A percentile compares a stretch with the other conserved stretches of the same genome.
Conservation (phyloP, 371 early-diverging fungal species). For the Actinomucor elegans region DNA sequence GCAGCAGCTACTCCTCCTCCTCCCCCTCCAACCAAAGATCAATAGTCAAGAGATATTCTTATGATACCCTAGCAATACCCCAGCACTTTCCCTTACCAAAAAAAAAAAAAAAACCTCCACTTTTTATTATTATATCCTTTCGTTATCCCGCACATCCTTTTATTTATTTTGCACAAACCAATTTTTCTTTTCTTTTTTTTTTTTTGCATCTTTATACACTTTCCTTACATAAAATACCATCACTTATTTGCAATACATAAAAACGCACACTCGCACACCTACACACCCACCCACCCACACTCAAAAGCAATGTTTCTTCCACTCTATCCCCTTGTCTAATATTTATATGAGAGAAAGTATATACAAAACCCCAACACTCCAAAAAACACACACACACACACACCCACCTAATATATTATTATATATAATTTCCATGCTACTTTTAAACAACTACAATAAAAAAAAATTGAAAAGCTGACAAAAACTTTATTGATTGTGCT, state of each 20-base stretch:
- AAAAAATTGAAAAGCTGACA: no score
- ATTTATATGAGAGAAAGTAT: not conserved
- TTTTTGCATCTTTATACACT: not conserved
- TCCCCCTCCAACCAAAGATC: not conserved
- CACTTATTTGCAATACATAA: not conserved
- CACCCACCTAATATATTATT: no score
- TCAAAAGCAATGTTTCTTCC: not conserved
- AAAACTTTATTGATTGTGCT: no score
- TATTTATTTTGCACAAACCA: not conserved
- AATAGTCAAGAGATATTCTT: not conserved
- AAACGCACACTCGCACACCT: not conserved
- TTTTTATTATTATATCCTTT: not conserved
- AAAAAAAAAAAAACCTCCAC: not conserved
- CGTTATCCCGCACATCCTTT: not conserved
- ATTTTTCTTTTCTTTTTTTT: not conserved
- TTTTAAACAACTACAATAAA: no score
- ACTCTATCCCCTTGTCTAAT: no score
- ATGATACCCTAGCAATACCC: slow-evolving; percentile 12
- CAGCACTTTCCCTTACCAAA: not conserved
- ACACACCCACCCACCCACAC: not conserved
- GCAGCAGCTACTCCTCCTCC: not conserved
- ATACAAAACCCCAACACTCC: not conserved
- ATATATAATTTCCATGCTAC: not conserved
- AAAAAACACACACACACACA: not conserved
- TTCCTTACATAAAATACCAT: not conserved